Evolutionary conservation across 441 rosid genomes (phyloP).

Genomic region (Mallotus repandus): DNA sequence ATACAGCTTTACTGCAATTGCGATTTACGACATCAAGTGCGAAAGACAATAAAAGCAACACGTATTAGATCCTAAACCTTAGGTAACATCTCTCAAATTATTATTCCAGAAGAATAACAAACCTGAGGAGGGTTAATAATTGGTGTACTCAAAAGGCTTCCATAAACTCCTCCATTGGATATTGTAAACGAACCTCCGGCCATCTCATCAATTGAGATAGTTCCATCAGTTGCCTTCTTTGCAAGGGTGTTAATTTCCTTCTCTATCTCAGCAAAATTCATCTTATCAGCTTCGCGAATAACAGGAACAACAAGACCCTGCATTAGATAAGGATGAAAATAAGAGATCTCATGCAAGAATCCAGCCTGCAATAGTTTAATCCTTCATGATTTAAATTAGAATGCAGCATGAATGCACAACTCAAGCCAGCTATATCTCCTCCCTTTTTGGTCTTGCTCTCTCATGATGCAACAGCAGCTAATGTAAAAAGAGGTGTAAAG

Average conservation of each 20-base stretch:
- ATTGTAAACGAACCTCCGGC: constrained; percentile 97
- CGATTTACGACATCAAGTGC: background rate
- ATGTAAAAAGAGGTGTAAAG: background rate
- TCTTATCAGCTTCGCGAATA: constrained; percentile 66
- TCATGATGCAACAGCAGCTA: background rate
- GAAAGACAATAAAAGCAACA: background rate
- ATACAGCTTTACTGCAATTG: background rate
- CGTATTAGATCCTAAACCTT: background rate
- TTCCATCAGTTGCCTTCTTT: constrained; percentile 89
- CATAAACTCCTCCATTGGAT: constrained; percentile 97
- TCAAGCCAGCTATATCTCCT: background rate
- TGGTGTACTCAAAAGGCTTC: constrained; percentile 96
- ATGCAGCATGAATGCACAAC: background rate
- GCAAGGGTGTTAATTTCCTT: constrained; percentile 85
- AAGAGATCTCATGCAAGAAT: background rate
- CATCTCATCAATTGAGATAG: constrained; percentile 94
- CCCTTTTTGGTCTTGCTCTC: background rate
- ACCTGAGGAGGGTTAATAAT: constrained; percentile 99
- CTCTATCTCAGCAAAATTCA: constrained; percentile 96
- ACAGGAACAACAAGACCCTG: constrained; percentile 99
- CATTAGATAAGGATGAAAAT: constrained; percentile 4
- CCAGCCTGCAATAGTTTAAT: background rate
- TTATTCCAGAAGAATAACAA: constrained; percentile 10
- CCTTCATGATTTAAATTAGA: background rate
- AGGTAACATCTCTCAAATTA: background rate